Evolutionary conservation across 441 rosid genomes (phyloP), one percentile per base, ranked within the genome.

Genomic region (Raphanus hybrid): DNA sequence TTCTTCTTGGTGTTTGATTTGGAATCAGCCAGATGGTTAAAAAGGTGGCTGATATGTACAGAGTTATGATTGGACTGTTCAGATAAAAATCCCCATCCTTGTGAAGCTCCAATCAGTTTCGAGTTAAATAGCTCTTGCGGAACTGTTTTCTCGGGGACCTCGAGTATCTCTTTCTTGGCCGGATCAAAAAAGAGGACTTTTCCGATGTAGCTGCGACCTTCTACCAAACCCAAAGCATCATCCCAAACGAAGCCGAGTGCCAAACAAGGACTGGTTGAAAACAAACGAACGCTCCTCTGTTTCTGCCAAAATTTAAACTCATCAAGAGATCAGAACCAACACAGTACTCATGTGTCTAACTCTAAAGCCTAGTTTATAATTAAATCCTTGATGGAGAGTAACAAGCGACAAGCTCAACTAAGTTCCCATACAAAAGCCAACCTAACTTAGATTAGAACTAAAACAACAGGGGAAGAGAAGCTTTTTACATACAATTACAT

Each of bases 61-160:
- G 57, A 41, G 8, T 20, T 41, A 66, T 66, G 11, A 14, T 32
- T 26, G 34, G 5, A 6, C 9, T 5, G 34, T 14, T 20, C 18
- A 8, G 32, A 35, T 55, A 11, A 23, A 66, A 66, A 43, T 5
- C 15, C 18, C 70, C 70, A 66, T 41, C 70, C 70, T 2, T 66
- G 35, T 20, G 70, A 66, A 41, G 70, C 18, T 43, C 70, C 70
- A 4, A 66, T 12, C 35, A 43, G 0, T 2, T 3, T 18, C 15
- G 3, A 20, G 57, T 12, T 3, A 20, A 6, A 0, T 15, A 66
- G 35, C 15, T 41, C 70, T 8, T 11, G 11, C 15, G 70, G 70
- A 3, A 66, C 1, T 11, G 0, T 66, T 66, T 66, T 66, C 4
- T 7, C 18, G 1, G 6, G 57, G 18, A 66, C 35, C 3, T 5